These are phyloP conservation scores for Hyaloscypha bicolor DNA, from an alignment of 495 filamentous ascomycete species.

Conservation along the genomic window DNA sequence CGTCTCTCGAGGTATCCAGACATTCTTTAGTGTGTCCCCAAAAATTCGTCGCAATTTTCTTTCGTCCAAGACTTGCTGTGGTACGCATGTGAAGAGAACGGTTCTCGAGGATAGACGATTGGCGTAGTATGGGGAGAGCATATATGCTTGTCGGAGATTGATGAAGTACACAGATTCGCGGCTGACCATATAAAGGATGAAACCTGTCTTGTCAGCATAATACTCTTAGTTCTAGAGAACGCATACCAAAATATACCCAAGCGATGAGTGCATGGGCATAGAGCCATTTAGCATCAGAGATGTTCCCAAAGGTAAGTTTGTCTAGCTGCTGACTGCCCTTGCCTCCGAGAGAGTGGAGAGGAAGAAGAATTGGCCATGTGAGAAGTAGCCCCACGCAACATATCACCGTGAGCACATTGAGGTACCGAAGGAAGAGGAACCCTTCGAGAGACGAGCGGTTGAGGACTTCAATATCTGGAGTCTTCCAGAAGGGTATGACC, in stretches of 20 bases:
- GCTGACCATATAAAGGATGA: constrained; percentile 86
- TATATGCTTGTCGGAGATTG: constrained; percentile 93
- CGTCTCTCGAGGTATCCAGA: constrained; percentile 86
- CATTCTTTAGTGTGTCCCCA: constrained; percentile 75
- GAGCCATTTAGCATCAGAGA: constrained; percentile 58
- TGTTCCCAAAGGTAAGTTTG: constrained; percentile 75
- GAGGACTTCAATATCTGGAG: constrained; percentile 80
- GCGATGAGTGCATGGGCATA: constrained; percentile 78
- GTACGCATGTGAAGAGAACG: constrained; percentile 88
- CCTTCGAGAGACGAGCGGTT: constrained; percentile 88
- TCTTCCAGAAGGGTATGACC: constrained; percentile 72
- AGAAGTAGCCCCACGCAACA: constrained; percentile 77
- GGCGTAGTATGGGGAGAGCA: constrained; percentile 83
- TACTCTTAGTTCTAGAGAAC: not conserved
- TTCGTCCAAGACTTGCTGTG: constrained; percentile 70
- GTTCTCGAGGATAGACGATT: constrained; percentile 91
- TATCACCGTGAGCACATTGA: constrained; percentile 70
- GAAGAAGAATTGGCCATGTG: constrained; percentile 84
- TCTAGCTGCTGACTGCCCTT: constrained; percentile 68
- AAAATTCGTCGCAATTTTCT: constrained; percentile 79
- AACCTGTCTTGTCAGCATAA: constrained; percentile 46
- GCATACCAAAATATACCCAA: constrained; percentile 75
- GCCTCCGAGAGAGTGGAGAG: constrained; percentile 82
- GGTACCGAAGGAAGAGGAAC: constrained; percentile 84
- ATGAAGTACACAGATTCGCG: constrained; percentile 92